Evolutionary conservation across 371 early-diverging fungal species (phyloP), one percentile per base, ranked within the genome.

Genomic region (Funneliformis caledonium): DNA sequence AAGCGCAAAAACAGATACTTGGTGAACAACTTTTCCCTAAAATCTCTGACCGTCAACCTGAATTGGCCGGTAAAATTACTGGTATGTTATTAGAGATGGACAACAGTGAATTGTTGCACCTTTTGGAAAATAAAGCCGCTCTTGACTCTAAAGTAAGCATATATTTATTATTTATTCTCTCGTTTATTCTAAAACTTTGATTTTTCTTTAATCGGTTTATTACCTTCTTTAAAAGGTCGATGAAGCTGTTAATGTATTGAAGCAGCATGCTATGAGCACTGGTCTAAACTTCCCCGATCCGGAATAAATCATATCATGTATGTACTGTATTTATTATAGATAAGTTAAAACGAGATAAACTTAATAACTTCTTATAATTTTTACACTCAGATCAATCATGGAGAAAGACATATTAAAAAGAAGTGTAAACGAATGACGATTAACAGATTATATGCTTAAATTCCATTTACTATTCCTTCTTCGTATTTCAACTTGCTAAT

Each of bases 41-140:
- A 82, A 85, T 86, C 80, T 81, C 86, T 82, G 85, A 82, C 48
- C 88, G 86, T 83, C 91, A 95, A 85, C 93, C 92, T 79, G 91
- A 91, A 70, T 87, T 88, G 81, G 97, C 98, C 82, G 96, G 97
- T 85, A 99, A 99, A 94, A 96, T 99, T 84, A 99, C 99, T 19
- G 99, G 99, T 81, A 99, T 99, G 98, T 90, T 99, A 72, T 89
- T 99, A 80, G 99, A 99, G 89, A 98, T 98, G 98, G 97, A 98
- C 85, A 96, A 96, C 85, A 88, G 91, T 80, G 98, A 98, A 88
- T 88, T 98, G 72, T 86, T 98, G 83, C 93, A 94, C 86, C 85
- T 99, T 78, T 84, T 98, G 67, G 97, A 97, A 87, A 90, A 90
- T 85, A 85, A 86, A 83, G 91, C 88, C 73, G 93, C 94, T 62